Conservation (phyloP, 1,139 yeast genomes). For the Trichomonascaceae sp. region DNA sequence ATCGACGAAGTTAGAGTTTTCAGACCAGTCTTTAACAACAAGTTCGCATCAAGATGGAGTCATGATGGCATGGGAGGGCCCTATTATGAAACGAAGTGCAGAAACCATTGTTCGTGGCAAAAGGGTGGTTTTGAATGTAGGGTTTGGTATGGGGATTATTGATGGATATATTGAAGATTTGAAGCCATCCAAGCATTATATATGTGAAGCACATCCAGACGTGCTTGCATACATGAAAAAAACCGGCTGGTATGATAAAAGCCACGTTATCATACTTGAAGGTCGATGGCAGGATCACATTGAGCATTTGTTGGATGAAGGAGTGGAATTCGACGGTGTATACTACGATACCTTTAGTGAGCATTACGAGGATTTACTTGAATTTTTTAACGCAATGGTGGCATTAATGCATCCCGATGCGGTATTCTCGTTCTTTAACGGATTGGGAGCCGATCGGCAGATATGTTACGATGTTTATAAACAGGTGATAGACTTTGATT, state of each 20-base stretch:
- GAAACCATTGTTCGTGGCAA: constrained; percentile 25
- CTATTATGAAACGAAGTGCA: constrained; percentile 76
- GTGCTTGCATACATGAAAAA: constrained; percentile 59
- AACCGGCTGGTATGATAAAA: constrained; percentile 82
- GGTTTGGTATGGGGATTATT: constrained; percentile 96
- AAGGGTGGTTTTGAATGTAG: constrained; percentile 67
- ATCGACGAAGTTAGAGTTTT: constrained; percentile 60
- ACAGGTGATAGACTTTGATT: constrained; percentile 72
- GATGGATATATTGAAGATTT: constrained; percentile 65
- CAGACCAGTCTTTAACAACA: constrained; percentile 66
- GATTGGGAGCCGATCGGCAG: constrained; percentile 92
- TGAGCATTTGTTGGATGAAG: constrained; percentile 56
- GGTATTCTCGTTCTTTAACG: constrained; percentile 84
- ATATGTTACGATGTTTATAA: constrained; percentile 85
- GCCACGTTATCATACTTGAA: constrained; percentile 64
- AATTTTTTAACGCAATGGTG: constrained; percentile 71
- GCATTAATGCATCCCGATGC: constrained; percentile 70
- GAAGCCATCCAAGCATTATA: constrained; percentile 67
- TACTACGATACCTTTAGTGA: constrained; percentile 94
- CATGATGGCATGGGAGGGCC: constrained; percentile 96
- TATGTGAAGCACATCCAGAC: constrained; percentile 93
- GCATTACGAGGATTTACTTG: constrained; percentile 79
- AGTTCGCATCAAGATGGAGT: constrained; percentile 77
- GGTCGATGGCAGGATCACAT: constrained; percentile 91
- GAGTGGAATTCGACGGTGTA: constrained; percentile 80